Evolutionary conservation across 768 basidiomycete species (phyloP).

Genomic region (Russula ochroleuca): DNA sequence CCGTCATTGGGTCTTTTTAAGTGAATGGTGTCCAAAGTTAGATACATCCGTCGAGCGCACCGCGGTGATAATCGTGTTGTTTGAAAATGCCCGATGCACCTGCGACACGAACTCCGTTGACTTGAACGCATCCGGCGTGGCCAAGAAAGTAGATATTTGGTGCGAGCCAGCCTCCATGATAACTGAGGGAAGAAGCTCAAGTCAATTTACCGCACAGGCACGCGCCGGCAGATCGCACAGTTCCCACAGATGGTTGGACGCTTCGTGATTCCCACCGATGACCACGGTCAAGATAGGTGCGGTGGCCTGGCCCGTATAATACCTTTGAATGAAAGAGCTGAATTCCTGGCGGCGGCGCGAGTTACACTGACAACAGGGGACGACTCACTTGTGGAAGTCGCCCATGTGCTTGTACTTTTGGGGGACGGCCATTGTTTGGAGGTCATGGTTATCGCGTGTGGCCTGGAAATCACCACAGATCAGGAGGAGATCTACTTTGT

Average conservation of each 20-base stretch:
- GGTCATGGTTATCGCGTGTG: slow-evolving; percentile 76
- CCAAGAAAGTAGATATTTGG: slow-evolving; percentile 97
- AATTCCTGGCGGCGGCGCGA: background rate
- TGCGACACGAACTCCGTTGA: slow-evolving; percentile 83
- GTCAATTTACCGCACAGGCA: slow-evolving; percentile 7
- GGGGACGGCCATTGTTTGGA: slow-evolving; percentile 89
- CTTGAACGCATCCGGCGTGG: slow-evolving; percentile 79
- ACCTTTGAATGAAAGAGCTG: slow-evolving; percentile 45
- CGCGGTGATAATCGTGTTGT: slow-evolving; percentile 62
- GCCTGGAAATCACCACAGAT: slow-evolving; percentile 98
- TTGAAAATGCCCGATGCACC: slow-evolving; percentile 95
- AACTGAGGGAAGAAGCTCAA: slow-evolving; percentile 44
- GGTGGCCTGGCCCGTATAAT: slow-evolving; percentile 34
- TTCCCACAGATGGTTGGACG: slow-evolving; percentile 96
- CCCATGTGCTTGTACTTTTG: slow-evolving; percentile 81
- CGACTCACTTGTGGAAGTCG: slow-evolving; percentile 68
- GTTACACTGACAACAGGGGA: background rate
- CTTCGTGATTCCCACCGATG: slow-evolving; percentile 98
- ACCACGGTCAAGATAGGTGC: slow-evolving; percentile 85
- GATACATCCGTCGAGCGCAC: slow-evolving; percentile 34
- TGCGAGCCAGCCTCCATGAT: slow-evolving; percentile 95
- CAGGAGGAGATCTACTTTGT: slow-evolving; percentile 78
- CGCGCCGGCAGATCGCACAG: slow-evolving; percentile 49
- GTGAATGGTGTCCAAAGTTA: slow-evolving; percentile 15
- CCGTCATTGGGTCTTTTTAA: background rate